Conservation (phyloP, 352 stramenopile species). For the Globisporangium megalacanthum region DNA sequence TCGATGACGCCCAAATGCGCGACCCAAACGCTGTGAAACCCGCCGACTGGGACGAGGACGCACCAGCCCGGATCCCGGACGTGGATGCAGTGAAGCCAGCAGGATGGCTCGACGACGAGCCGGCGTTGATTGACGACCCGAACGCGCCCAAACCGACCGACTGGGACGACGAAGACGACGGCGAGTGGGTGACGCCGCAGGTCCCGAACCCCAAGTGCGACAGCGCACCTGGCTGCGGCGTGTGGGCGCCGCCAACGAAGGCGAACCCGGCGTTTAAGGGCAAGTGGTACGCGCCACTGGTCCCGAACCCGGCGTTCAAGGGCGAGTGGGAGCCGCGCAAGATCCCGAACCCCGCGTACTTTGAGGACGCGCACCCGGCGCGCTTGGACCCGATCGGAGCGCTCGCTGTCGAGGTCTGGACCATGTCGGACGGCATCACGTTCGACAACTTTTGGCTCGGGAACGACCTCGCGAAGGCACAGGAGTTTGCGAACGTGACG, state of each 20-base stretch:
- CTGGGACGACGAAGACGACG: constrained; percentile 93
- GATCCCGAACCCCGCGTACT: constrained; percentile 90
- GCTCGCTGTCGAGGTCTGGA: constrained; percentile 90
- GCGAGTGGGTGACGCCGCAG: constrained; percentile 85
- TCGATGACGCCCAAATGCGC: constrained; percentile 84
- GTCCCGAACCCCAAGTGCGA: constrained; percentile 89
- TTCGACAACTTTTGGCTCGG: constrained; percentile 94
- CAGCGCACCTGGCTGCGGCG: constrained; percentile 81
- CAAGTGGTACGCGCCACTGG: constrained; percentile 87
- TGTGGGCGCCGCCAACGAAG: constrained; percentile 86
- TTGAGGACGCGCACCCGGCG: constrained; percentile 74
- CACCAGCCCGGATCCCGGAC: constrained; percentile 82
- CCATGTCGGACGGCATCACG: constrained; percentile 83
- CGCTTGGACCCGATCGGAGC: constrained; percentile 85
- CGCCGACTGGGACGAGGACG: constrained; percentile 92
- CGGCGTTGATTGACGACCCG: constrained; percentile 75
- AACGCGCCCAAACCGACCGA: constrained; percentile 82
- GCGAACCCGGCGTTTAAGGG: constrained; percentile 91
- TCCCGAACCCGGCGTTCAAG: constrained; percentile 92
- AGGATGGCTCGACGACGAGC: constrained; percentile 89
- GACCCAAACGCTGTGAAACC: constrained; percentile 87
- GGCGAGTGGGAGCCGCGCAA: constrained; percentile 86
- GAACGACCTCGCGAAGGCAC: constrained; percentile 74
- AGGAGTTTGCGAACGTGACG: constrained; percentile 71
- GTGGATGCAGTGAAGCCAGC: constrained; percentile 81